Conservation (phyloP, 495 filamentous ascomycete genomes). For the Talaromyces proteolyticus region DNA sequence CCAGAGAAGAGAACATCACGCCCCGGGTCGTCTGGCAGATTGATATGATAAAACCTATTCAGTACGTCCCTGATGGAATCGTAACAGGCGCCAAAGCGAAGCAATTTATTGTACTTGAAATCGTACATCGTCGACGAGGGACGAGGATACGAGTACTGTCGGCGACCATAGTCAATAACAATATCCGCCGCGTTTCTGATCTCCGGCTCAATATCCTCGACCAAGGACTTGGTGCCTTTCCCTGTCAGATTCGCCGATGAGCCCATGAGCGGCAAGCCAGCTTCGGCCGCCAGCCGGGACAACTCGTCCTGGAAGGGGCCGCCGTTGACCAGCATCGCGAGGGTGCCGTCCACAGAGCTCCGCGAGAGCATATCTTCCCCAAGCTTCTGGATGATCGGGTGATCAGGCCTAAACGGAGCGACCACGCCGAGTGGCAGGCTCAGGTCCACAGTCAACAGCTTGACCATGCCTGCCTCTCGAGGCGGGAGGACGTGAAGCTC, state of each 20-base stretch:
- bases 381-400: too few relatives aligned
- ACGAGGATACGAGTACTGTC: slow-evolving; percentile 17
- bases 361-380: too few relatives aligned
- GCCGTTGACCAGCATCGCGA: slow-evolving; percentile 23
- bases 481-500: too few relatives aligned
- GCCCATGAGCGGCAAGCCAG: slow-evolving; percentile 13
- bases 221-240: slow-evolving; percentile 17
- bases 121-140: slow-evolving; percentile 26
- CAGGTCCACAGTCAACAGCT: too few relatives aligned
- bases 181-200: slow-evolving; percentile 18
- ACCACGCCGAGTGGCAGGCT: too few relatives aligned
- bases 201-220: slow-evolving; percentile 26
- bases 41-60: slow-evolving; percentile 14
- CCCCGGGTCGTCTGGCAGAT: slow-evolving; percentile 18
- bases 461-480: too few relatives aligned
- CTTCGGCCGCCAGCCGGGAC: slow-evolving; percentile 11
- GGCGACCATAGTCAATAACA: slow-evolving; percentile 23
- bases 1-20: slow-evolving; percentile 11
- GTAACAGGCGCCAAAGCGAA: slow-evolving; percentile 27
- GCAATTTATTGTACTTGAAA: slow-evolving; percentile 16
- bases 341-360: slow-evolving; percentile 13
- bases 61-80: slow-evolving; percentile 23
- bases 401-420: too few relatives aligned
- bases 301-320: slow-evolving; percentile 19
- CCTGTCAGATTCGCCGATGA: slow-evolving; percentile 23